Conservation (phyloP, 352 stramenopile species). For the Pythium apleroticum region DNA sequence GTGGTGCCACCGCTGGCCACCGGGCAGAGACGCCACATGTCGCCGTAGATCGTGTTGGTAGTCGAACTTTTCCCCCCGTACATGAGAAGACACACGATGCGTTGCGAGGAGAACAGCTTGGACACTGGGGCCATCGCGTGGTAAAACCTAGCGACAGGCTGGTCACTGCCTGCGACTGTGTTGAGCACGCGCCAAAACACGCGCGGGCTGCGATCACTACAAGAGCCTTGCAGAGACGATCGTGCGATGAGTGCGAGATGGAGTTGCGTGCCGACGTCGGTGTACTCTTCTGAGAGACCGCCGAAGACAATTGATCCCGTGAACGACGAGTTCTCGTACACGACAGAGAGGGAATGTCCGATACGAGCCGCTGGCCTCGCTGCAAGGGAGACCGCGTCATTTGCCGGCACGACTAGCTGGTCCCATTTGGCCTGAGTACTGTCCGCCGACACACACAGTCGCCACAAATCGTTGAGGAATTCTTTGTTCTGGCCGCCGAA, state of each 20-base stretch:
- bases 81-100: slow-evolving; percentile 48
- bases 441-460: slow-evolving; percentile 44
- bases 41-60: slow-evolving; percentile 54
- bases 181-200: slow-evolving; percentile 43
- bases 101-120: slow-evolving; percentile 30
- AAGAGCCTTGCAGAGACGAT: slow-evolving; percentile 24
- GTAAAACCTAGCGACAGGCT: slow-evolving; percentile 43
- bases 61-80: slow-evolving; percentile 54
- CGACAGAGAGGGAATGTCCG: slow-evolving; percentile 55
- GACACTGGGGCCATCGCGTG: slow-evolving; percentile 46
- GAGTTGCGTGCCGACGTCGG: slow-evolving; percentile 36
- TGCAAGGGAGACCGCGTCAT: slow-evolving; percentile 29
- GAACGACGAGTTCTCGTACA: slow-evolving; percentile 48
- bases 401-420: slow-evolving; percentile 39
- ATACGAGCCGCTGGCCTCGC: slow-evolving; percentile 43
- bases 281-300: slow-evolving; percentile 46
- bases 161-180: slow-evolving; percentile 7
- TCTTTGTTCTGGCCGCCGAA: slow-evolving; percentile 59
- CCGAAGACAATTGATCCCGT: slow-evolving; percentile 50
- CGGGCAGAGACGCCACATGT: slow-evolving; percentile 73
- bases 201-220: slow-evolving; percentile 28
- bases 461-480: slow-evolving; percentile 64
- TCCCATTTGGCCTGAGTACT: slow-evolving; percentile 45
- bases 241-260: slow-evolving; percentile 50
- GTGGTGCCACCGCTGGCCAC: neutral